Base-by-base conservation (phyloP, 1,139 yeast species). In the Yamadazyma atlantica region DNA sequence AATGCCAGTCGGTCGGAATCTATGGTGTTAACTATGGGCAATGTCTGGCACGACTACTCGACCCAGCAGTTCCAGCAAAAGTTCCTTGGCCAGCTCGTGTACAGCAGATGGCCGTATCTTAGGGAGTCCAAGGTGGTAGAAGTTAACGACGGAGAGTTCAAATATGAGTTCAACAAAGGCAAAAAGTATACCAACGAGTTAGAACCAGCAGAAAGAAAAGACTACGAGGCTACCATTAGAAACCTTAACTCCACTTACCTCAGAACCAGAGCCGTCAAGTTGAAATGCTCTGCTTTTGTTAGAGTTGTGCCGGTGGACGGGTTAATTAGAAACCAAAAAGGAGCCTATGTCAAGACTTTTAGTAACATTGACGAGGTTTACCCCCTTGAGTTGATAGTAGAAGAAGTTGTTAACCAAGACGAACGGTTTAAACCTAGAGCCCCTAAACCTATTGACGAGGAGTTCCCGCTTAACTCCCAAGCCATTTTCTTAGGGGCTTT, bases 51-150 rank as follows among this genome's bases (percentile, higher is more conserved):
- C 21, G 76, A 70, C 24, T 51, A 69, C 34, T 54, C 78, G 1
- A 75, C 73, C 36, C 73, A 73, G 32, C 85, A 73, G 40, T 73
- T 87, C 49, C 82, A 89, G 18, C 51, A 48, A 14, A 45, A 41
- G 30, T 48, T 46, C 19, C 42, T 49, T 24, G 49, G 47, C 12
- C 30, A 49, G 23, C 34, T 46, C 27, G 84, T 85, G 7, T 89
- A 82, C 56, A 77, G 86, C 13, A 80, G 82, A 49, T 92, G 96
- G 94, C 99, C 99, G 19, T 88, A 81, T 56, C 68, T 92, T 49
- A 75, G 82, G 47, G 97, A 92, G 60, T 85, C 90, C 16, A 80
- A 77, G 53, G 80, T 92, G 30, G 69, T 80, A 12, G 74, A 77
- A 29, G 77, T 92, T 6, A 62, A 73, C 34, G 92, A 85, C 58